Percentiles rank a stretch among this genome's conserved stretches.
These are phyloP conservation scores for Priceomyces carsonii DNA, from an alignment of 805 yeast genomes.

Conservation along the genomic window DNA sequence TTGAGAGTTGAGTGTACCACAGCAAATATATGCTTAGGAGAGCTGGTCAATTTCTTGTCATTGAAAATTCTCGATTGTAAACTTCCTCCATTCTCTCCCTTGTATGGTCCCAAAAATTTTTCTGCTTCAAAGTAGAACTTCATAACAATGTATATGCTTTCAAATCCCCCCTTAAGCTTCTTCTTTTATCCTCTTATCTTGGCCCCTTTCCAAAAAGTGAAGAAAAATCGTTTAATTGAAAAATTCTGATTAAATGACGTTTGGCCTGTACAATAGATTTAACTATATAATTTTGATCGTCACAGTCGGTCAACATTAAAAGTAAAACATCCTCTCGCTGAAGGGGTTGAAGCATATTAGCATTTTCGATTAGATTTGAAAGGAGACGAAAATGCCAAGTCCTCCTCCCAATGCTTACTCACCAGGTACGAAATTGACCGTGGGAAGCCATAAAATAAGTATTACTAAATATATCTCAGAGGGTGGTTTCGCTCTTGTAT, in stretches of 20 bases:
- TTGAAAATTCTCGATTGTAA: constrained; percentile 41
- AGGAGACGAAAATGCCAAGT: constrained; percentile 16
- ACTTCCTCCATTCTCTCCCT: constrained; percentile 22
- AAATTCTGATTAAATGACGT: no score
- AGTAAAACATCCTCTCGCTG: no score
- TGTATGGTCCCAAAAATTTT: constrained; percentile 29
- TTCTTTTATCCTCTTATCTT: no score
- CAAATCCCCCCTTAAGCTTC: no score
- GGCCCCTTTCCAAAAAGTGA: no score
- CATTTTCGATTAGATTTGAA: not conserved
- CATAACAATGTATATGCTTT: no score
- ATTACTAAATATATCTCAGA: constrained; percentile 74
- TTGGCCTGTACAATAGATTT: no score
- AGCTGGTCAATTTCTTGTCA: constrained; percentile 32
- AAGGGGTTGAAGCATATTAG: no score
- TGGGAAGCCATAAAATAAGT: constrained; percentile 77
- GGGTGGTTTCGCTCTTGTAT: constrained; percentile 97
- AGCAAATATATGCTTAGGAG: constrained; percentile 88
- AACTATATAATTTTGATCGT: no score
- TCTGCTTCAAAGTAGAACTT: constrained; percentile 47
- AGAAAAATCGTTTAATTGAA: no score
- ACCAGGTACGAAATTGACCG: constrained; percentile 78
- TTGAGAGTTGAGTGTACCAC: constrained; percentile 75
- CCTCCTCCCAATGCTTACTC: constrained; percentile 64
- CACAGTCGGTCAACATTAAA: constrained; percentile 1